These are phyloP conservation scores for Phlebiopsis gigantea DNA, from an alignment of 768 basidiomycete genomes.

Conservation along the genomic window DNA sequence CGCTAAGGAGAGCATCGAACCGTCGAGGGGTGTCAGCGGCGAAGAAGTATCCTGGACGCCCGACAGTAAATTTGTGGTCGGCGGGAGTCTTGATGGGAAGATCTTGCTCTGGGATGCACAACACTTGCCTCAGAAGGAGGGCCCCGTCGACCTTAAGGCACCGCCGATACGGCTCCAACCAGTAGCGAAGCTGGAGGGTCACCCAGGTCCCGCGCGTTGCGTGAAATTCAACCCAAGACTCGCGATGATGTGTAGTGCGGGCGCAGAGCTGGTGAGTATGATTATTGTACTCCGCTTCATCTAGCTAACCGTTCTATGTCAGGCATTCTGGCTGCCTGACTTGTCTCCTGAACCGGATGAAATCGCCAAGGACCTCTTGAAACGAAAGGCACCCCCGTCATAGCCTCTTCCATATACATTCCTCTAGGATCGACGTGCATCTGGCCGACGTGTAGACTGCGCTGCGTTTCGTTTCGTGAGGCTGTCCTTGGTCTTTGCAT, in stretches of 20 bases:
- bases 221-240: constrained; percentile 87
- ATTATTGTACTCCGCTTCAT: not conserved
- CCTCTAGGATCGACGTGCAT: not conserved
- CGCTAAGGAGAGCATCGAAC: constrained; percentile 51
- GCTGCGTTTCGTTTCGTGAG: no score
- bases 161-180: constrained; percentile 50
- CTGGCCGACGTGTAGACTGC: no score
- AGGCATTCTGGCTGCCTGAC: constrained; percentile 70
- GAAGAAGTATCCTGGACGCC: constrained; percentile 95
- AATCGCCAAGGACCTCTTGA: constrained; percentile 62
- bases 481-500: no score
- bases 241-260: constrained; percentile 84
- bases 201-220: constrained; percentile 79
- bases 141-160: constrained; percentile 49
- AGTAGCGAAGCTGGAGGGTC: constrained; percentile 58
- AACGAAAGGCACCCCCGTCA: constrained; percentile 34
- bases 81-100: constrained; percentile 82
- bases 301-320: not conserved
- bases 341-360: constrained; percentile 64
- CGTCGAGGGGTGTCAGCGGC: constrained; percentile 76
- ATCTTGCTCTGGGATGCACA: constrained; percentile 86
- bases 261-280: constrained; percentile 67
- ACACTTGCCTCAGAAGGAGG: constrained; percentile 46
- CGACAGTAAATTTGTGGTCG: constrained; percentile 85
- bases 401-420: not conserved